Evolutionary conservation across 169 alveolate species (phyloP).

Genomic region (Eimeria sp.): DNA sequence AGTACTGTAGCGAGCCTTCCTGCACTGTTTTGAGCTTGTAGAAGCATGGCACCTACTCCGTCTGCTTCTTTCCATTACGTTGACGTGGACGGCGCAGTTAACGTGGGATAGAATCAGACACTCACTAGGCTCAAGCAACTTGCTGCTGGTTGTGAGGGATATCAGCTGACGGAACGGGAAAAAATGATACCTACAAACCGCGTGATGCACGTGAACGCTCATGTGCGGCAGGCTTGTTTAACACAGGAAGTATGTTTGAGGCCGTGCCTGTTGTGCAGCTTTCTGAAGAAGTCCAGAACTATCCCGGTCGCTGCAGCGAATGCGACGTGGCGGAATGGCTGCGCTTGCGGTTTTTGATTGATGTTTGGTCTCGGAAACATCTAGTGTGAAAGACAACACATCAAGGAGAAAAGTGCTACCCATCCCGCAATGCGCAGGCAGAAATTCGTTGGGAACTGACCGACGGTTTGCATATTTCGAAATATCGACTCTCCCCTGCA

Average conservation of each 20-base stretch:
- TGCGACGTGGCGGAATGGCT: neutral
- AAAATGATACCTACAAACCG: neutral
- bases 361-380: neutral
- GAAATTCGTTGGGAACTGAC: neutral
- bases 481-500: no score
- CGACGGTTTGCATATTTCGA: no score
- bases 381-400: neutral
- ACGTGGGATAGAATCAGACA: neutral
- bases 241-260: no score
- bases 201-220: neutral
- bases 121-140: neutral
- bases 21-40: neutral
- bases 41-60: neutral
- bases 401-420: neutral
- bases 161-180: neutral
- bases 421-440: neutral
- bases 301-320: neutral
- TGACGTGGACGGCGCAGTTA: neutral
- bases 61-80: no score
- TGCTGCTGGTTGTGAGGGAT: neutral
- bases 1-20: neutral
- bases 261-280: no score
- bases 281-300: neutral
- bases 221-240: no score
- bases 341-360: neutral